Conservation (phyloP, 2,329 filamentous ascomycete species). For the Penicillium sp. region DNA sequence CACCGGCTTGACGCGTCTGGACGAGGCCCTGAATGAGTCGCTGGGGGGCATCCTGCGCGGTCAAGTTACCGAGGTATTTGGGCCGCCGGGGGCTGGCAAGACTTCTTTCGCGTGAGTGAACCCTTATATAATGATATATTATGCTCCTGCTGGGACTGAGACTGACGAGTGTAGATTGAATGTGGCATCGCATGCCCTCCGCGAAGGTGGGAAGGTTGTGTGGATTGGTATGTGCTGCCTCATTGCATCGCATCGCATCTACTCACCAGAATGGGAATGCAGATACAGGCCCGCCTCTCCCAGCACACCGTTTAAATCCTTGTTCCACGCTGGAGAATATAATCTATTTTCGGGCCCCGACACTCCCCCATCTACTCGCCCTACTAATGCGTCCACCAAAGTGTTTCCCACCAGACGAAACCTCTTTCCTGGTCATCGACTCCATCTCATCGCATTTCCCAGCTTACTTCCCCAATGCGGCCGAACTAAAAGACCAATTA, state of each 20-base stretch:
- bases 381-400: slow-evolving; percentile 70
- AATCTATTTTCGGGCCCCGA: slow-evolving; percentile 65
- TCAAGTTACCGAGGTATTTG: slow-evolving; percentile 84
- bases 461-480: slow-evolving; percentile 71
- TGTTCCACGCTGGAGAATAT: slow-evolving; percentile 52
- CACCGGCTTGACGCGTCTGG: slow-evolving; percentile 55
- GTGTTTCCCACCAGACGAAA: slow-evolving; percentile 64
- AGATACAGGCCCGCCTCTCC: slow-evolving; percentile 57
- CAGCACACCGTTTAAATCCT: slow-evolving; percentile 55
- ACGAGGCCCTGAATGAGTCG: slow-evolving; percentile 38
- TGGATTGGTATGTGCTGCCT: slow-evolving; percentile 72
- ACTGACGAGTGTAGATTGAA: slow-evolving; percentile 64
- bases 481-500: slow-evolving; percentile 38
- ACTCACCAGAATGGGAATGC: slow-evolving; percentile 8
- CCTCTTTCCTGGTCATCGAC: slow-evolving; percentile 76
- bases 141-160: background rate
- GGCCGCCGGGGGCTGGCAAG: slow-evolving; percentile 84
- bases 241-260: background rate
- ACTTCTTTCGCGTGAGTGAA: slow-evolving; percentile 74
- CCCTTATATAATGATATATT: slow-evolving; percentile 15
- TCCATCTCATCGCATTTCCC: slow-evolving; percentile 77
- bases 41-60: slow-evolving; percentile 68
- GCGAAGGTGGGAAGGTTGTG: slow-evolving; percentile 65
- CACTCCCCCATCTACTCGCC: slow-evolving; percentile 70
- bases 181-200: slow-evolving; percentile 66